These are phyloP conservation scores for Gonapodya sp. DNA, from an alignment of 192 early-diverging fungal genomes.

Conservation along the genomic window DNA sequence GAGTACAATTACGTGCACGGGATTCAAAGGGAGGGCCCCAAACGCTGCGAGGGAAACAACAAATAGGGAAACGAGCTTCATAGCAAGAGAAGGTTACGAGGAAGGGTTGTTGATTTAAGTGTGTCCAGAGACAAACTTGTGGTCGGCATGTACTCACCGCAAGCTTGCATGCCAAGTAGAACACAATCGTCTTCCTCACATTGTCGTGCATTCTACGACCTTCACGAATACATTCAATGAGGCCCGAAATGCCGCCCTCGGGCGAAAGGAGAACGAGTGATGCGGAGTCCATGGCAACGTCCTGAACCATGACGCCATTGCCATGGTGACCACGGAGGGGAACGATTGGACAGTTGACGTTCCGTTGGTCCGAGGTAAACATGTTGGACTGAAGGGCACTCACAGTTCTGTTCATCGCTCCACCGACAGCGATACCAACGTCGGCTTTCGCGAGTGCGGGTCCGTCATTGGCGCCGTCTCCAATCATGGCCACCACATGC, in stretches of 20 bases:
- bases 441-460: slow-evolving; percentile 83
- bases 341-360: too few relatives aligned
- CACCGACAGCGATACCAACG: slow-evolving; percentile 80
- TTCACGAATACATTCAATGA: not conserved
- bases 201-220: not conserved
- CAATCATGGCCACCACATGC: slow-evolving; percentile 30
- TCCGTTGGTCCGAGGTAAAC: too few relatives aligned
- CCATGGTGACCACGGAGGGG: not conserved
- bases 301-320: not conserved
- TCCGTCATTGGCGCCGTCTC: slow-evolving; percentile 94
- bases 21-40: not conserved
- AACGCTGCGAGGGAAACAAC: not conserved
- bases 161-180: slow-evolving; percentile 8
- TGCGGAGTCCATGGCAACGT: slow-evolving; percentile 5
- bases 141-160: too few relatives aligned
- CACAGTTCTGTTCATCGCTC: slow-evolving; percentile 45
- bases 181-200: slow-evolving; percentile 3
- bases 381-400: too few relatives aligned
- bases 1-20: slow-evolving; percentile 6
- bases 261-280: not conserved
- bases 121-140: too few relatives aligned
- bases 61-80: not conserved
- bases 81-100: too few relatives aligned
- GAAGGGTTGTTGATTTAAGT: too few relatives aligned
- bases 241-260: not conserved